phyloP scores from a whole-genome alignment of 176 grass and related monocot genomes.

The Canna indica region DNA sequence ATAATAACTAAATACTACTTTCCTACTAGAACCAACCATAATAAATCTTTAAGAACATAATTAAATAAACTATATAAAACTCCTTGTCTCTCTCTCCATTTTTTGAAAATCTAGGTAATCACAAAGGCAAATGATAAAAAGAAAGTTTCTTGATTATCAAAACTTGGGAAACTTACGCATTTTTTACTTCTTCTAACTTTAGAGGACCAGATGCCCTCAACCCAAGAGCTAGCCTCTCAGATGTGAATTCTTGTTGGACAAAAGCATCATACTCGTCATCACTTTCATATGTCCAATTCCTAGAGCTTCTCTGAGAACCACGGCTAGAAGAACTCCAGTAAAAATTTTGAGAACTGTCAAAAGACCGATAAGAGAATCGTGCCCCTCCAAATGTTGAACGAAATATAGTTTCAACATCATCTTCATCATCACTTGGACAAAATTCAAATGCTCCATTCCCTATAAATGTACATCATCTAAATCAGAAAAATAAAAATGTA shows the following conservation, averaged over 20 bases:
- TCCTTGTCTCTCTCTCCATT: too few relatives aligned
- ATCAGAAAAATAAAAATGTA: not conserved
- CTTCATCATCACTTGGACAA: conserved; percentile 58
- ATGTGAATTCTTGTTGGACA: conserved; percentile 30
- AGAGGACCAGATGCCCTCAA: conserved; percentile 59
- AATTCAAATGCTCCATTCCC: conserved; percentile 39
- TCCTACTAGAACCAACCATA: too few relatives aligned
- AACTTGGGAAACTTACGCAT: conserved; percentile 49
- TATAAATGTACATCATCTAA: not conserved
- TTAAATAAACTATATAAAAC: too few relatives aligned
- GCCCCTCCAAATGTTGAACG: conserved; percentile 36
- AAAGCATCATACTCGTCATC: conserved; percentile 40
- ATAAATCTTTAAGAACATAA: too few relatives aligned
- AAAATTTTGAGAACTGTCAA: conserved; percentile 42
- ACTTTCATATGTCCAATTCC: conserved; percentile 46
- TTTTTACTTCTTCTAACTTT: conserved; percentile 96
- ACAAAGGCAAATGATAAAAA: not conserved
- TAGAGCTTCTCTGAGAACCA: conserved; percentile 36
- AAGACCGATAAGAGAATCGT: conserved; percentile 60
- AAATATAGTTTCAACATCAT: conserved; percentile 56
- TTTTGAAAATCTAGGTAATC: too few relatives aligned
- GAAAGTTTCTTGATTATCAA: not conserved
- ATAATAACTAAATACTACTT: too few relatives aligned
- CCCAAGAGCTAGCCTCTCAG: conserved; percentile 61
- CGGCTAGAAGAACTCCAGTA: conserved; percentile 18